A percentile compares a stretch with the other conserved stretches of the same genome.
phyloP scores from a whole-genome alignment of 768 basidiomycete species.

The Mycena vitilis region DNA sequence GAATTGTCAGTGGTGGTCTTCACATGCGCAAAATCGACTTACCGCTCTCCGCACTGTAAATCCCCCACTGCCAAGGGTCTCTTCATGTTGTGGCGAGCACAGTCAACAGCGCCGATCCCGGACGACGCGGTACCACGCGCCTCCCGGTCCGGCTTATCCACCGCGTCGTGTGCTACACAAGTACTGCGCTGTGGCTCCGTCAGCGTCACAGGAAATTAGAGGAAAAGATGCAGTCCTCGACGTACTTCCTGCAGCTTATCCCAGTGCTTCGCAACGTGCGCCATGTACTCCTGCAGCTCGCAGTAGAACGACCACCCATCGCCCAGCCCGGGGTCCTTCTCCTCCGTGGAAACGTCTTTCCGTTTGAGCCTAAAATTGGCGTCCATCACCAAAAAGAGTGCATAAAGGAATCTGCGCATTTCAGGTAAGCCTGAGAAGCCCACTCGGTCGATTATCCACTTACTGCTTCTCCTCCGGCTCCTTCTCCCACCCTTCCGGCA shows the following conservation, averaged over 20 bases:
- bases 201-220: too few species aligned
- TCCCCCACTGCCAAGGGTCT: neutral
- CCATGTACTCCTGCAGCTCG: slow-evolving; percentile 23
- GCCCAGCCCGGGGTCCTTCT: slow-evolving; percentile 29
- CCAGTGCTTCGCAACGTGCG: slow-evolving; percentile 17
- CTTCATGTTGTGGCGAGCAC: slow-evolving; percentile 28
- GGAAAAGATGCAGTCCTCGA: neutral
- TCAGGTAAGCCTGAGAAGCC: too few species aligned
- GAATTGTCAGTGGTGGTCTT: neutral
- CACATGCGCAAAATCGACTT: neutral
- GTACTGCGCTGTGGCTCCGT: slow-evolving; percentile 23
- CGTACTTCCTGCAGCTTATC: slow-evolving; percentile 1
- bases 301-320: slow-evolving; percentile 36
- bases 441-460: neutral
- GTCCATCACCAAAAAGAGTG: slow-evolving; percentile 23
- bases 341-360: slow-evolving; percentile 31
- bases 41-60: slow-evolving; percentile 2
- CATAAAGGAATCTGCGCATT: slow-evolving; percentile 18
- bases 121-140: slow-evolving; percentile 10
- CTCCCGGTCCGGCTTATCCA: slow-evolving; percentile 21
- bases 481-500: slow-evolving; percentile 34
- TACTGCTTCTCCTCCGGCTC: slow-evolving; percentile 11
- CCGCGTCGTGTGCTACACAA: slow-evolving; percentile 27
- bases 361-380: slow-evolving; percentile 34
- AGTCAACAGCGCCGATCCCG: slow-evolving; percentile 30